Evolutionary conservation across 176 grass and related monocot genomes (phyloP).

Genomic region (Avena eriantha): DNA sequence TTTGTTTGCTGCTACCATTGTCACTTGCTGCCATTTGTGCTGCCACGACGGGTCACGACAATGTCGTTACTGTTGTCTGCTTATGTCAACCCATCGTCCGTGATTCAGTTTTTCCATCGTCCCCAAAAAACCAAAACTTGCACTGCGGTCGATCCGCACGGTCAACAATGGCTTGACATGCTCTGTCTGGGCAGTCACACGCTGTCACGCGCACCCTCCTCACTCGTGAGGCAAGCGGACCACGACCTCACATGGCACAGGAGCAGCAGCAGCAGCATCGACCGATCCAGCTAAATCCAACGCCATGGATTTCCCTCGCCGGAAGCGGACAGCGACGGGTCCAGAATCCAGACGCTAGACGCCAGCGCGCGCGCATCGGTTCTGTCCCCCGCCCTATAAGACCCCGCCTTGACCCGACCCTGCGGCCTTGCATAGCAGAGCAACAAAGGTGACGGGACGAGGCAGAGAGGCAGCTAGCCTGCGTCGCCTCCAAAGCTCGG

Average conservation of each 20-base stretch:
- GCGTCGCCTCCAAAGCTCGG: constrained; percentile 23
- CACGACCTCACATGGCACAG: background rate
- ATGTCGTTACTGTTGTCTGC: too few species aligned
- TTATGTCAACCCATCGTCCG: too few species aligned
- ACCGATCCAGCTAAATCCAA: constrained; percentile 36
- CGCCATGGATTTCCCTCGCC: background rate
- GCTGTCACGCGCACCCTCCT: background rate
- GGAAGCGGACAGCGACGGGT: constrained; percentile 13
- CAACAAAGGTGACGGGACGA: constrained; percentile 27
- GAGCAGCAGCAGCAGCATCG: background rate
- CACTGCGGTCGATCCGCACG: background rate
- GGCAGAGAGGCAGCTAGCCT: background rate
- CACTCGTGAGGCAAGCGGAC: background rate
- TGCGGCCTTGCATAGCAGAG: background rate
- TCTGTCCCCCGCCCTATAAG: constrained; percentile 19
- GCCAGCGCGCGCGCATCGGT: constrained; percentile 35
- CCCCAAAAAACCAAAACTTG: too few species aligned
- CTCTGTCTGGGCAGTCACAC: background rate
- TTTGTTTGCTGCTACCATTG: too few species aligned
- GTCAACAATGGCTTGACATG: background rate
- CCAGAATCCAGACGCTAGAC: constrained; percentile 27
- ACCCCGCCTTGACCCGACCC: background rate
- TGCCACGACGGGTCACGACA: too few species aligned
- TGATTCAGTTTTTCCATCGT: too few species aligned
- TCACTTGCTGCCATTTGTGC: too few species aligned